phyloP scores from a whole-genome alignment of 2,329 filamentous ascomycete species.

The Septoria linicola region DNA sequence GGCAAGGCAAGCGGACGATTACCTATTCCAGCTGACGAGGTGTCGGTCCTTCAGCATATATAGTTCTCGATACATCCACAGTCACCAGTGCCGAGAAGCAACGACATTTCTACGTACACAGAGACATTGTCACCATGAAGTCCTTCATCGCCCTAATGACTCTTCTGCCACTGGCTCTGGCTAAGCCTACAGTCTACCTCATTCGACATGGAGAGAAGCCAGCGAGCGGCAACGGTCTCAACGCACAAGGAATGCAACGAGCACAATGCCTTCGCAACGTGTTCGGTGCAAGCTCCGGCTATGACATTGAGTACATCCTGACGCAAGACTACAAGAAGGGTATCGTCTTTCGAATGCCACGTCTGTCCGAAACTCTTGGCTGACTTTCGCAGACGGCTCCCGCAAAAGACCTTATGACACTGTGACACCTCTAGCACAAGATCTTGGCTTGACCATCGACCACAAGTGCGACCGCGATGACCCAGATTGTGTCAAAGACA shows the following conservation, averaged over 20 bases:
- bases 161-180: conserved; percentile 23
- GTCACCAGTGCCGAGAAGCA: too few relatives aligned
- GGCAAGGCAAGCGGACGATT: not conserved
- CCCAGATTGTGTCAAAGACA: conserved; percentile 53
- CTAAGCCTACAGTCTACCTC: conserved; percentile 56
- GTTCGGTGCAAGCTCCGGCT: conserved; percentile 54
- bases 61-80: too few relatives aligned
- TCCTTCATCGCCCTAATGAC: conserved; percentile 16
- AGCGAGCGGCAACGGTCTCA: conserved; percentile 51
- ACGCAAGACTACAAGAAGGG: conserved; percentile 54
- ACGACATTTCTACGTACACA: not conserved
- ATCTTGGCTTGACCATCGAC: conserved; percentile 57
- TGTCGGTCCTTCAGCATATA: not conserved
- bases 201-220: conserved; percentile 67
- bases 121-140: conserved; percentile 20
- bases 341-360: conserved; percentile 25
- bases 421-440: conserved; percentile 55
- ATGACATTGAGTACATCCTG: conserved; percentile 60
- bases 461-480: conserved; percentile 58
- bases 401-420: conserved; percentile 57
- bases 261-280: conserved; percentile 60
- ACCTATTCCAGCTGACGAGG: conserved; percentile 5
- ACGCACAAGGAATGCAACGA: conserved; percentile 52
- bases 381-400: conserved; percentile 46
- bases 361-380: not conserved